Percentiles rank a stretch among this genome's conserved stretches.
Conservation (phyloP, 352 stramenopile genomes). For the Pythium aquatile region DNA sequence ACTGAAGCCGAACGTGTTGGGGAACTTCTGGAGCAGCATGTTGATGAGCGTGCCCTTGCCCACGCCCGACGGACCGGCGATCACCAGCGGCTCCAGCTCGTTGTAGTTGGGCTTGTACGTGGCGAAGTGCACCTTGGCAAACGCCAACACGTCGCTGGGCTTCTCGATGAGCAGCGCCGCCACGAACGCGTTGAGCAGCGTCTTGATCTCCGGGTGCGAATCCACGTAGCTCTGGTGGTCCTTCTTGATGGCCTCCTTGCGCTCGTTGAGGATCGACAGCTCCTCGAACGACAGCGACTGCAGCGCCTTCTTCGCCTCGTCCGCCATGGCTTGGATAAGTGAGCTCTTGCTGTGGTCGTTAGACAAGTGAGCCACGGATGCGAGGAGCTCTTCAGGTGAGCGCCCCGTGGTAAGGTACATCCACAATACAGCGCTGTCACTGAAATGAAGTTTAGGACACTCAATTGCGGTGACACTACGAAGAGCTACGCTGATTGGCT, state of each 20-base stretch:
- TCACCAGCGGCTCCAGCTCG: constrained; percentile 84
- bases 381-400: constrained; percentile 2
- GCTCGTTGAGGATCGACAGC: constrained; percentile 81
- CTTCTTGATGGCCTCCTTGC: constrained; percentile 84
- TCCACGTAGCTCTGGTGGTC: constrained; percentile 83
- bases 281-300: constrained; percentile 83
- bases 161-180: constrained; percentile 84
- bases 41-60: constrained; percentile 97
- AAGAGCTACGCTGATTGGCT: constrained; percentile 1
- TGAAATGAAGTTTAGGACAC: background rate
- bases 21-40: constrained; percentile 84
- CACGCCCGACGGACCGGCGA: constrained; percentile 89
- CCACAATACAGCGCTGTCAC: constrained; percentile 17
- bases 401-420: constrained; percentile 8
- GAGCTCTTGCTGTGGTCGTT: constrained; percentile 10
- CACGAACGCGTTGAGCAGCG: constrained; percentile 88
- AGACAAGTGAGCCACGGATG: constrained; percentile 2
- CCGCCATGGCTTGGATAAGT: constrained; percentile 12
- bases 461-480: background rate
- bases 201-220: constrained; percentile 87
- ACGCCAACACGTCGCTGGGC: constrained; percentile 75
- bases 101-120: constrained; percentile 57
- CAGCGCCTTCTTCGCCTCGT: constrained; percentile 43
- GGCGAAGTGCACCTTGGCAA: constrained; percentile 79
- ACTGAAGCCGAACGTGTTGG: constrained; percentile 92